Percentiles rank a stretch among this genome's conserved stretches.
Evolutionary conservation across 148 eudicot species (phyloP).

Genomic region (Vaccinium macrocarpon): DNA sequence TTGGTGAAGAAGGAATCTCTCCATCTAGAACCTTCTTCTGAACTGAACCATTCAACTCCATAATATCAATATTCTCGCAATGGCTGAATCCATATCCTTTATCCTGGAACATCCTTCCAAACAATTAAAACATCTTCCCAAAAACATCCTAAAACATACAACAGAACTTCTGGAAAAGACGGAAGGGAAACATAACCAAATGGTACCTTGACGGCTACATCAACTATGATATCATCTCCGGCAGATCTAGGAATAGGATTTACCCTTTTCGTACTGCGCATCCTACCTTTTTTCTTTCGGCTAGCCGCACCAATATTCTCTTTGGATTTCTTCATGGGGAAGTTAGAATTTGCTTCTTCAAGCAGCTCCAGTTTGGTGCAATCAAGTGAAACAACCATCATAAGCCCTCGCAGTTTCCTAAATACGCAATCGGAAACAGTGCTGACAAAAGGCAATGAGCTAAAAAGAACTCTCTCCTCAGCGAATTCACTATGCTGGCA

Average conservation of each 20-base stretch:
- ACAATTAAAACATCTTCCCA: conserved; percentile 21
- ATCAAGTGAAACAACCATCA: conserved; percentile 90
- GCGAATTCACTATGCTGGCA: conserved; percentile 46
- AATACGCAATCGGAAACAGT: conserved; percentile 59
- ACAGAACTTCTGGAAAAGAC: not conserved
- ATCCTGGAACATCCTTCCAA: conserved; percentile 46
- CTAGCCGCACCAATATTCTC: conserved; percentile 53
- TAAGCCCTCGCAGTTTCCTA: conserved; percentile 73
- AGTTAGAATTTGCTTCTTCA: conserved; percentile 45
- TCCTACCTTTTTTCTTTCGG: conserved; percentile 77
- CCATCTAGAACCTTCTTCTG: conserved; percentile 26
- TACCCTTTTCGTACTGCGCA: conserved; percentile 47
- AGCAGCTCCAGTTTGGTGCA: conserved; percentile 81
- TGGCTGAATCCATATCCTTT: conserved; percentile 29
- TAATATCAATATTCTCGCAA: conserved; percentile 25
- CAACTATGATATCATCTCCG: conserved; percentile 30
- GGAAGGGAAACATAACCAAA: not conserved
- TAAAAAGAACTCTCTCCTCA: conserved; percentile 62
- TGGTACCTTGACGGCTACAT: conserved; percentile 50
- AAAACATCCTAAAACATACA: conserved; percentile 3
- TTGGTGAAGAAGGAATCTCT: conserved; percentile 27
- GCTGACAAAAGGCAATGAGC: conserved; percentile 62
- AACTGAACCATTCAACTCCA: conserved; percentile 25
- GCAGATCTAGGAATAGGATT: conserved; percentile 39
- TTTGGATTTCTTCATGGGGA: conserved; percentile 44